phyloP scores from a whole-genome alignment of 2,329 filamentous ascomycete genomes.

The Pseudogymnoascus sp. region DNA sequence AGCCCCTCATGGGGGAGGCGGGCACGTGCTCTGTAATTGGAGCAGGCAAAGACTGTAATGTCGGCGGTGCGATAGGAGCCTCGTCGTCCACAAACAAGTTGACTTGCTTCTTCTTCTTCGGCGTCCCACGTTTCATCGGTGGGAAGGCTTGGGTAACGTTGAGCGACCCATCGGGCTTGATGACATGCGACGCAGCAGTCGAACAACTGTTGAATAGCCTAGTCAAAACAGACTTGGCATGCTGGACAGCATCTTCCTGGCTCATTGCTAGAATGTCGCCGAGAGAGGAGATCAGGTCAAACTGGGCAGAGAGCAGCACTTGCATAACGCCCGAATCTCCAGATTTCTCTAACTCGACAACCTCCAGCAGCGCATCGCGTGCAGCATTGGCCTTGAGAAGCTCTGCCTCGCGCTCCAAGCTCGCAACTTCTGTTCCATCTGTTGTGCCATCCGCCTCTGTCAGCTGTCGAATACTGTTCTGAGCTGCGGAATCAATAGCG shows the following conservation, averaged over 20 bases:
- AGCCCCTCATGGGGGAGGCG: slow-evolving; percentile 63
- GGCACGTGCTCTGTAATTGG: slow-evolving; percentile 35
- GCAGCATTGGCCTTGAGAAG: slow-evolving; percentile 76
- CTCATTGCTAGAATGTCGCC: slow-evolving; percentile 75
- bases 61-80: slow-evolving; percentile 19
- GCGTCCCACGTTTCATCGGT: slow-evolving; percentile 65
- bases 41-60: slow-evolving; percentile 31
- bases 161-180: slow-evolving; percentile 75
- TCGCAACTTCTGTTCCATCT: slow-evolving; percentile 62
- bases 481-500: slow-evolving; percentile 76
- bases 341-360: slow-evolving; percentile 76
- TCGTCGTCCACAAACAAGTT: slow-evolving; percentile 25
- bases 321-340: slow-evolving; percentile 75
- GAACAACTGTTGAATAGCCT: slow-evolving; percentile 72
- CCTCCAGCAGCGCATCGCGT: slow-evolving; percentile 67
- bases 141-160: slow-evolving; percentile 58
- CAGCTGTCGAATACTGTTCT: slow-evolving; percentile 75
- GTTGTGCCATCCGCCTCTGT: slow-evolving; percentile 59
- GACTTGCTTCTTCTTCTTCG: slow-evolving; percentile 60
- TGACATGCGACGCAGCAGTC: slow-evolving; percentile 68
- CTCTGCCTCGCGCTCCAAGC: slow-evolving; percentile 74
- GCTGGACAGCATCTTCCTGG: slow-evolving; percentile 73
- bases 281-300: slow-evolving; percentile 81
- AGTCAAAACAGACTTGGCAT: slow-evolving; percentile 69
- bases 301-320: slow-evolving; percentile 78